Evolutionary conservation across 1,284 basidiomycete species (phyloP).

Genomic region (Earliella scabrosa): DNA sequence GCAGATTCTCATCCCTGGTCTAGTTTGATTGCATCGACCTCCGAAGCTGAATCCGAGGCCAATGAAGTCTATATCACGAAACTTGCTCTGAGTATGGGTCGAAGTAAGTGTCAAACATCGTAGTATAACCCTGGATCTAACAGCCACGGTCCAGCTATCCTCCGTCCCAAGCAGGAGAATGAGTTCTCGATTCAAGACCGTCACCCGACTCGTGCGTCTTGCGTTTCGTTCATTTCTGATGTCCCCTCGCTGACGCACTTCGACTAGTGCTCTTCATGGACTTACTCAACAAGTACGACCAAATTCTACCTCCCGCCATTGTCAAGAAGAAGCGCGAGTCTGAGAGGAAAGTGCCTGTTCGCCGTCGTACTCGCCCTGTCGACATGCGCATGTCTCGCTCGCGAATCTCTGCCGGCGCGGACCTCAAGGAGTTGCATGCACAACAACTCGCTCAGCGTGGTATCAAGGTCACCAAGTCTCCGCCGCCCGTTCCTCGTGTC

Average conservation of each 20-base stretch:
- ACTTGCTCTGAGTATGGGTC: conserved; percentile 84
- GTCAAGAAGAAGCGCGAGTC: conserved; percentile 85
- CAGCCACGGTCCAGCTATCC: conserved; percentile 61
- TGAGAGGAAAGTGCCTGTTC: conserved; percentile 77
- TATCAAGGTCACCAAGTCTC: conserved; percentile 24
- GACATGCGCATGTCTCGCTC: conserved; percentile 85
- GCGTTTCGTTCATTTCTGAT: neutral
- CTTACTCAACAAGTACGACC: conserved; percentile 77
- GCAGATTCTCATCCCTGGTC: too few relatives aligned
- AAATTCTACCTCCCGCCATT: conserved; percentile 82
- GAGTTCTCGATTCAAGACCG: conserved; percentile 86
- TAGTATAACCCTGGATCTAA: neutral
- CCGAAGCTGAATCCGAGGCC: conserved; percentile 49
- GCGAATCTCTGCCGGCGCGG: conserved; percentile 45
- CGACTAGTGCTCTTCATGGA: conserved; percentile 79
- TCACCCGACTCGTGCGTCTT: conserved; percentile 69
- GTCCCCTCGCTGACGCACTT: neutral
- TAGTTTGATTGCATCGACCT: conserved; percentile 74
- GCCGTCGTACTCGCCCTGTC: conserved; percentile 87
- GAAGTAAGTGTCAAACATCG: conserved; percentile 61
- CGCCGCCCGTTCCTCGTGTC: conserved; percentile 25
- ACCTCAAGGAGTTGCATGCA: conserved; percentile 57
- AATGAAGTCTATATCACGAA: conserved; percentile 85
- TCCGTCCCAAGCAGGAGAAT: conserved; percentile 84
- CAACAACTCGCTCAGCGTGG: conserved; percentile 48